Evolutionary conservation across 495 filamentous ascomycete genomes (phyloP).

Genomic region (Lophiostoma macrostomum): DNA sequence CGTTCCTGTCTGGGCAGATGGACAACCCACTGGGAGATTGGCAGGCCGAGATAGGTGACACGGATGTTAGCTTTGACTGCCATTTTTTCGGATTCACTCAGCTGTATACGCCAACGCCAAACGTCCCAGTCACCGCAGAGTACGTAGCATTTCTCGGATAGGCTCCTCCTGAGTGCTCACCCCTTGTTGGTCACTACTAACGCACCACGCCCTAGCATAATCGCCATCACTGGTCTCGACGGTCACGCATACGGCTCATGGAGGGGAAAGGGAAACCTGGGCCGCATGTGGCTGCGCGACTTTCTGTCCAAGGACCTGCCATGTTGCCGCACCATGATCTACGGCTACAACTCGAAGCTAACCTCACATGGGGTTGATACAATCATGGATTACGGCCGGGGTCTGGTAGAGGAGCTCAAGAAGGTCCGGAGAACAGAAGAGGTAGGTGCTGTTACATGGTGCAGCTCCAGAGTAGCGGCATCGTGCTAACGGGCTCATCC

Average conservation of each 20-base stretch:
- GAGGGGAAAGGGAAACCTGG: constrained; percentile 11
- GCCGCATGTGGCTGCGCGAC: constrained; percentile 15
- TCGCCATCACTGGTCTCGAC: constrained; percentile 16
- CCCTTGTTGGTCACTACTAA: background rate
- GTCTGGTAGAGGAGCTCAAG: constrained; percentile 5
- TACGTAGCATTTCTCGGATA: no score
- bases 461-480: background rate
- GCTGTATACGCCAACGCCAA: constrained; percentile 13
- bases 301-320: constrained; percentile 14
- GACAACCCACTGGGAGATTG: constrained; percentile 9
- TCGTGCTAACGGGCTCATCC: background rate
- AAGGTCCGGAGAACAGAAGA: constrained; percentile 7
- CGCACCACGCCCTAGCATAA: background rate
- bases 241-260: constrained; percentile 16
- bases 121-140: constrained; percentile 12
- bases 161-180: no score
- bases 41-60: constrained; percentile 16
- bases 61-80: constrained; percentile 20
- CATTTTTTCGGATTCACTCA: constrained; percentile 29
- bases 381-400: constrained; percentile 19
- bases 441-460: background rate
- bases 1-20: constrained; percentile 4
- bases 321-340: constrained; percentile 12
- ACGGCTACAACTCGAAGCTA: constrained; percentile 12
- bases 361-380: constrained; percentile 14